Evolutionary conservation across 164 flowering plant species (phyloP), one percentile per base, ranked within the genome.

Genomic region (Piper longum): DNA sequence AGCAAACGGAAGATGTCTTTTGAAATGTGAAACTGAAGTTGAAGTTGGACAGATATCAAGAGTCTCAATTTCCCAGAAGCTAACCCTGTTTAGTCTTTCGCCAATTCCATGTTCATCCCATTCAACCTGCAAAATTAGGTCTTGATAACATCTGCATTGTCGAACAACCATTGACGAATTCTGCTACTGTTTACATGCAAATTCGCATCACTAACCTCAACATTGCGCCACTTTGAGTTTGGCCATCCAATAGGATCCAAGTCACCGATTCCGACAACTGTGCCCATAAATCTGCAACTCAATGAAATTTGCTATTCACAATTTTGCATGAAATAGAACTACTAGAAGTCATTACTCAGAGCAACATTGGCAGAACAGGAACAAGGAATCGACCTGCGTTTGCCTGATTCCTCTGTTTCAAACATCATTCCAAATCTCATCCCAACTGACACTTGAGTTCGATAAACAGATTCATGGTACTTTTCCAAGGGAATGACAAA

Each of bases 361-460:
- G 36, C 36, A 26, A 26, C 36, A 26, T 26, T 26, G 36, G 36
- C 36, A 26, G 36, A 26, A 60, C 12, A 18, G 13, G 16, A 44
- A 43, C 43, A 54, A 67, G 61, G 69, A 63, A 48, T 54, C 55
- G 84, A 89, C 98, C 98, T 83, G 72, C 99, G 84, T 67, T 90
- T 95, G 43, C 93, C 78, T 4, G 97, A 95, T 77, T 95, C 99
- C 71, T 90, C 99, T 13, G 96, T 90, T 71, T 93, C 98, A 82
- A 93, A 90, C 98, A 93, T 90, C 97, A 95, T 95, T 41, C 96
- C 99, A 66, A 90, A 95, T 74, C 99, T 89, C 98, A 91, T 84
- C 43, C 98, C 99, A 66, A 79, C 76, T 12, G 99, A 86, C 54
- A 87, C 72, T 45, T 87, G 96, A 41, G 88, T 79, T 44, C 90